A percentile compares a stretch with the other conserved stretches of the same genome.
phyloP scores from a whole-genome alignment of 345 rosid species.

The Bruguiera gymnorhiza region DNA sequence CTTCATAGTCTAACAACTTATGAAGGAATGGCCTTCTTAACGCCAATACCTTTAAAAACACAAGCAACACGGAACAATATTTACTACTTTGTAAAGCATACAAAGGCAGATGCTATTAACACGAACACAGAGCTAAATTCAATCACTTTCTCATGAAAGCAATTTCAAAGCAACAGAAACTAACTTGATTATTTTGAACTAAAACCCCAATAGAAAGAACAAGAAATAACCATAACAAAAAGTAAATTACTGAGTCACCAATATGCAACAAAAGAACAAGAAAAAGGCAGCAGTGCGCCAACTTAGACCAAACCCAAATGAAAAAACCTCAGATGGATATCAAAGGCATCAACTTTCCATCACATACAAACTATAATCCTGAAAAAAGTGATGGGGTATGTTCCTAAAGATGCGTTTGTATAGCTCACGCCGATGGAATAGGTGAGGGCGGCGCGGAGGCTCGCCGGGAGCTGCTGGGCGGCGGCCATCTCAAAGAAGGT shows the following conservation, averaged over 20 bases:
- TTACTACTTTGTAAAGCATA: background rate
- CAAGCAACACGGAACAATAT: conserved; percentile 8
- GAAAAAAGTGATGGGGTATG: background rate
- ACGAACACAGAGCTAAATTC: no score
- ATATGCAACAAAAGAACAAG: background rate
- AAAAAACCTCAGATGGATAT: background rate
- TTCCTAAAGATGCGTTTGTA: background rate
- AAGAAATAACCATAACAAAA: background rate
- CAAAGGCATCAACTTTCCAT: background rate
- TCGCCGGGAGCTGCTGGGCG: conserved; percentile 97
- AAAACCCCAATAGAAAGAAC: background rate
- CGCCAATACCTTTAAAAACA: conserved; percentile 72
- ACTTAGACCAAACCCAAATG: background rate
- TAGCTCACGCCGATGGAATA: conserved; percentile 81
- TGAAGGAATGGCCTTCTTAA: conserved; percentile 88
- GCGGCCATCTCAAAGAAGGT: conserved; percentile 99
- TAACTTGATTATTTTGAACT: background rate
- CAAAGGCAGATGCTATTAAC: no score
- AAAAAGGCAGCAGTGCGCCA: background rate
- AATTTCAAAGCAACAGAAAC: background rate
- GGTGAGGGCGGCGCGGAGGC: conserved; percentile 93
- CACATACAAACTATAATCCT: background rate
- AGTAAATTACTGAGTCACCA: background rate
- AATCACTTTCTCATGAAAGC: background rate
- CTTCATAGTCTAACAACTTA: conserved; percentile 84